Base-by-base conservation (phyloP, 768 basidiomycete species). In the Agrocybe pediades region DNA sequence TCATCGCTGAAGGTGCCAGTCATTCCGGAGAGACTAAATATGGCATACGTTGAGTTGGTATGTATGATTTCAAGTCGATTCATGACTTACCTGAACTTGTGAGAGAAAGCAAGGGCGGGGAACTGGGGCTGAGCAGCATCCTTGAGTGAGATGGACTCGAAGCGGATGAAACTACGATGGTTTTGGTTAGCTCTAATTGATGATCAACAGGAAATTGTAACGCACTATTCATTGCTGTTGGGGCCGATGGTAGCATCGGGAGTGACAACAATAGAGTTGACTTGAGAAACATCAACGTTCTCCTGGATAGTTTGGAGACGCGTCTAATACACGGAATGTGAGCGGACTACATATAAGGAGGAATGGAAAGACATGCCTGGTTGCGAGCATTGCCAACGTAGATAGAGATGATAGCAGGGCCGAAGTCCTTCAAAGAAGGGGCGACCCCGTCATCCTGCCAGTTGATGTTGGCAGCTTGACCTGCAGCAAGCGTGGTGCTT, bases 81-180 rank as follows among this genome's bases (percentile, higher is more conserved):
- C 6, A 9, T 6, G 9, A 72, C 86, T 57, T 64, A 92, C 91
- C 74, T 73, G 76, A 92, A 94, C 62, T 81, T 82, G 58, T 91
- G 80, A 7, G 90, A 91, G 77, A 92, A 95, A 0, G 90, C 84
- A 58, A 87, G 72, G 41, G 79, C 81, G 2, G 79, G 81, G 71
- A 74, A 88, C 48, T 80, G 73, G 15, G 86, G 70, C 51, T 79
- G 66, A 2, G 63, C 63, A 23, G 83, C 46, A 65, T 88, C 83
- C 66, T 77, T 87, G 43, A 81, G 59, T 51, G 30, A 61, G 27
- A 77, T 58, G 0, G 91, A 92, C 53, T 88, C 80, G 64, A 89
- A 71, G 45, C 90, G 88, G 64, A 95, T 79, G 76, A 95, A 95
- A 74, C 88, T 90, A 53, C 2, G 48, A 21, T 15, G 17, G 20